Conservation (phyloP, 2,329 filamentous ascomycete genomes). For the Paecilomyces variotii region DNA sequence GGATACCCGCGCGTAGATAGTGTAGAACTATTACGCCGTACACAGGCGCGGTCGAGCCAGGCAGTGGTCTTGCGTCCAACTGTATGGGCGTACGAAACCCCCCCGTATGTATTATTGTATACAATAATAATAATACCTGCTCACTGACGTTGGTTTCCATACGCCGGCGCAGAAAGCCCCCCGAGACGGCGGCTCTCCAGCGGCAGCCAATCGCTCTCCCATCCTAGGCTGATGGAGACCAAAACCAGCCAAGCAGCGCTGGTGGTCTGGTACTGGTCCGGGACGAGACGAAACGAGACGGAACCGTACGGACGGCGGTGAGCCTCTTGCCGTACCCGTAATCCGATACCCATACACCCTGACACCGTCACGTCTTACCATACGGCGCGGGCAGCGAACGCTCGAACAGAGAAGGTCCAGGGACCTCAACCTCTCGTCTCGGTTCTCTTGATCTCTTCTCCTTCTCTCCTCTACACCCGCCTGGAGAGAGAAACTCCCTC, state of each 20-base stretch:
- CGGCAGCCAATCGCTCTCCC: not conserved
- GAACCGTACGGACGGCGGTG: constrained; percentile 2
- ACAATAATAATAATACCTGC: not conserved
- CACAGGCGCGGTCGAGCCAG: not conserved
- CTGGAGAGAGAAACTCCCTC: constrained; percentile 35
- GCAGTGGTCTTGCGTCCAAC: not conserved
- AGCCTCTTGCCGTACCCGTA: not conserved
- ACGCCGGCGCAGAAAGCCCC: not conserved
- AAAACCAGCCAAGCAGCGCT: not conserved
- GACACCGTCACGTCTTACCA: constrained; percentile 13
- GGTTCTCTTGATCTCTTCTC: constrained; percentile 21
- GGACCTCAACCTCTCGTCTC: constrained; percentile 17
- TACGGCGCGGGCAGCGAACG: constrained; percentile 14
- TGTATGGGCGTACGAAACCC: not conserved
- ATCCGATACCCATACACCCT: constrained; percentile 5
- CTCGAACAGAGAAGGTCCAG: constrained; percentile 11
- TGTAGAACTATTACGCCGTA: not conserved
- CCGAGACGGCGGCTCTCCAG: not conserved
- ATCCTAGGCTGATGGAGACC: not conserved
- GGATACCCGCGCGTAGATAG: not conserved
- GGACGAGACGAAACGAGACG: constrained; percentile 2
- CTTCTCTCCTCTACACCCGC: constrained; percentile 32
- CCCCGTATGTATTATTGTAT: not conserved
- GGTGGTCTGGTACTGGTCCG: not conserved
- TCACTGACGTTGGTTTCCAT: not conserved